A percentile compares a stretch with the other conserved stretches of the same genome.
phyloP scores from a whole-genome alignment of 2,329 filamentous ascomycete genomes.

The Niveomyces coronatus region DNA sequence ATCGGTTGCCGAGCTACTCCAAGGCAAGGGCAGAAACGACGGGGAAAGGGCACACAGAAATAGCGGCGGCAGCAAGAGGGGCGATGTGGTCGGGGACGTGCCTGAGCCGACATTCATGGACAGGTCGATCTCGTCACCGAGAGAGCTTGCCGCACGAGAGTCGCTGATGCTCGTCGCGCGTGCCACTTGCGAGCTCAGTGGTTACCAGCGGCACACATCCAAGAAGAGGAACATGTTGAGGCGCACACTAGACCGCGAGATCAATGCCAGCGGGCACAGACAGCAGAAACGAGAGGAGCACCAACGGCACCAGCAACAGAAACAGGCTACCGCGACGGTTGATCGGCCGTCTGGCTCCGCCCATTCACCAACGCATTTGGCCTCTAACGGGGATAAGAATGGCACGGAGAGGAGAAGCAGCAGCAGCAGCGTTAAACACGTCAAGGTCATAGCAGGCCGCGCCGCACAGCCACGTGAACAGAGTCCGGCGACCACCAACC shows the following conservation, averaged over 20 bases:
- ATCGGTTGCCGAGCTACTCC: neutral
- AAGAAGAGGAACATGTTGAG: conserved; percentile 12
- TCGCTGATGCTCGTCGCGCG: conserved; percentile 14
- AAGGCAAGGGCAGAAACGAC: neutral
- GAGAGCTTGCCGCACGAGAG: conserved; percentile 15
- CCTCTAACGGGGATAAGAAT: too few species aligned
- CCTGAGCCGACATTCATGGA: conserved; percentile 13
- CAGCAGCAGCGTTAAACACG: neutral
- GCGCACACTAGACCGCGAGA: conserved; percentile 13
- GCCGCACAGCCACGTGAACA: too few species aligned
- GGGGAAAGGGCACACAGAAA: neutral
- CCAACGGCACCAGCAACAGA: neutral
- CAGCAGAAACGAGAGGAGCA: neutral
- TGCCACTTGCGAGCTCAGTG: conserved; percentile 14
- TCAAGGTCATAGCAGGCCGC: too few species aligned
- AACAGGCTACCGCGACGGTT: neutral
- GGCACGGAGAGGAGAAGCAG: too few species aligned
- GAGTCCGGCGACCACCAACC: too few species aligned
- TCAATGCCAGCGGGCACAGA: neutral
- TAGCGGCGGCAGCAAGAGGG: neutral
- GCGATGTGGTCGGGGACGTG: conserved; percentile 11
- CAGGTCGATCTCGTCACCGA: conserved; percentile 9
- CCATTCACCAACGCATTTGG: too few species aligned
- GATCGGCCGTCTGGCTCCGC: neutral
- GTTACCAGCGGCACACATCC: conserved; percentile 17